Conservation (phyloP, 129 eudicot species). For the Centella asiatica region DNA sequence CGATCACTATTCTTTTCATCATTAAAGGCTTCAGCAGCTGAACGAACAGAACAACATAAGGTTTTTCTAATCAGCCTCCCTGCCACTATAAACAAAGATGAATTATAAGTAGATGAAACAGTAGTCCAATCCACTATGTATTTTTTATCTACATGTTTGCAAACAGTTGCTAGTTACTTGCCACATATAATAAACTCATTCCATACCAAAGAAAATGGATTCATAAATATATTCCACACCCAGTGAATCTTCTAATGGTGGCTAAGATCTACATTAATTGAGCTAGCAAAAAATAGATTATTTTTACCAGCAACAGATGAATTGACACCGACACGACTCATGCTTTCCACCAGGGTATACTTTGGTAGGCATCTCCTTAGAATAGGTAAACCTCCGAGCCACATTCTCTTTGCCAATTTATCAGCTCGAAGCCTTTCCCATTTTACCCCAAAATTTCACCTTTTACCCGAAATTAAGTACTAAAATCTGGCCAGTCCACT, state of each 20-base stretch:
- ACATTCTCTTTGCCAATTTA: conserved; percentile 7
- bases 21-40: conserved; percentile 18
- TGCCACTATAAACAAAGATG: conserved; percentile 5
- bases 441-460: not conserved
- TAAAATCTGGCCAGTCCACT: not conserved
- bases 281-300: conserved; percentile 4
- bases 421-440: not conserved
- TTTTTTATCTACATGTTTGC: not conserved
- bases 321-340: conserved; percentile 7
- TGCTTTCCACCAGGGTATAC: not conserved
- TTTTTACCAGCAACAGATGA: conserved; percentile 4
- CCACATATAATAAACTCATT: not conserved
- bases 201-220: not conserved
- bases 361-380: conserved; percentile 17
- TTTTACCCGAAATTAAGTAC: not conserved
- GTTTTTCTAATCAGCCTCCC: conserved; percentile 23
- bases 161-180: not conserved
- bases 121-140: not conserved
- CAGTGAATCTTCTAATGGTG: not conserved
- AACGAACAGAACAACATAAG: conserved; percentile 21
- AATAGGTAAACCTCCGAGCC: conserved; percentile 11
- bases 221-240: not conserved
- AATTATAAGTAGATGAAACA: not conserved
- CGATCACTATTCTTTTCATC: conserved; percentile 12
- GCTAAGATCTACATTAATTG: not conserved